A percentile compares a stretch with the other conserved stretches of the same genome.
Conservation (phyloP, 1,284 basidiomycete genomes). For the Ceratobasidium sp. region DNA sequence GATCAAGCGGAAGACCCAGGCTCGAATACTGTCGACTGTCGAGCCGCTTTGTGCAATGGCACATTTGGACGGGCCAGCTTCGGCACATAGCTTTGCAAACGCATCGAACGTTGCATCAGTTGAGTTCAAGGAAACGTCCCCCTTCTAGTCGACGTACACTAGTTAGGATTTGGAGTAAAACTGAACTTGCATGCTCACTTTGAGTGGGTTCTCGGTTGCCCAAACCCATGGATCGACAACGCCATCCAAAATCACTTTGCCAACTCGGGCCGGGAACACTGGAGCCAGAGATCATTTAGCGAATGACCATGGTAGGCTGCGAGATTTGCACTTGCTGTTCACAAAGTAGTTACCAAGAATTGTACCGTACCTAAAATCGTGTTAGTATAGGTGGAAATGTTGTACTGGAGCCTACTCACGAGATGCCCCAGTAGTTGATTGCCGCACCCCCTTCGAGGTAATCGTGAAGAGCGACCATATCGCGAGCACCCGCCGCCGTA, state of each 20-base stretch:
- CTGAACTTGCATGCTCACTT: neutral
- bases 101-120: conserved; percentile 8
- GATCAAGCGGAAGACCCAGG: conserved; percentile 15
- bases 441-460: conserved; percentile 18
- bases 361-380: conserved; percentile 30
- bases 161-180: neutral
- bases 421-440: conserved; percentile 38
- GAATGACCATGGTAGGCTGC: neutral
- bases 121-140: neutral
- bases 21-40: conserved; percentile 3
- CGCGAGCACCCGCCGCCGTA: conserved; percentile 34
- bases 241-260: conserved; percentile 41
- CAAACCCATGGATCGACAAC: conserved; percentile 31
- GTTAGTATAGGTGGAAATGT: neutral
- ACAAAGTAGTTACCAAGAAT: conserved; percentile 40
- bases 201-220: neutral
- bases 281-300: neutral
- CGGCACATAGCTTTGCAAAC: conserved; percentile 16
- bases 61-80: conserved; percentile 26
- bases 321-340: conserved; percentile 28
- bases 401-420: conserved; percentile 3
- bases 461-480: conserved; percentile 43
- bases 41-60: conserved; percentile 21
- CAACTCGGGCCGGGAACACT: conserved; percentile 44
- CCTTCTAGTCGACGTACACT: neutral